These are phyloP conservation scores for Geosmithia morbida DNA, from an alignment of 2,329 filamentous ascomycete genomes.

Conservation along the genomic window DNA sequence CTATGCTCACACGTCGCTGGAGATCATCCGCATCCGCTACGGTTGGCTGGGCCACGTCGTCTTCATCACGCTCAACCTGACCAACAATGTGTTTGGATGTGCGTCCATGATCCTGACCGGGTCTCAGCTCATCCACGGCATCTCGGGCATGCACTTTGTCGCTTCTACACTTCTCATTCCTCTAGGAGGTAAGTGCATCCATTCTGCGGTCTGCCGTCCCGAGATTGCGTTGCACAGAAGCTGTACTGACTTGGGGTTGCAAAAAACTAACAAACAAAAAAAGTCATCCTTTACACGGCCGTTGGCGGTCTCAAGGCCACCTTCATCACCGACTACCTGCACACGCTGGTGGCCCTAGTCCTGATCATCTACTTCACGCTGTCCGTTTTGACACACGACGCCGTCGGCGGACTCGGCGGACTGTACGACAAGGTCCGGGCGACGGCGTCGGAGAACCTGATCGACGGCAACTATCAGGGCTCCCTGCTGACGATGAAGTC, in stretches of 20 bases:
- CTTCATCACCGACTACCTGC: constrained; percentile 66
- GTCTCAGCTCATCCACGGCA: neutral
- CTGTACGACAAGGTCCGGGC: constrained; percentile 61
- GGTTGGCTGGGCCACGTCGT: constrained; percentile 52
- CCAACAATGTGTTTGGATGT: constrained; percentile 33
- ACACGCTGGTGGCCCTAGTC: constrained; percentile 67
- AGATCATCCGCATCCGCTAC: constrained; percentile 64
- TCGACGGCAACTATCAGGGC: constrained; percentile 60
- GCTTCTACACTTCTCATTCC: neutral
- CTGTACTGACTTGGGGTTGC: too few relatives aligned
- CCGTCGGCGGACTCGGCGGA: constrained; percentile 54
- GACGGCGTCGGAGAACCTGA: constrained; percentile 51
- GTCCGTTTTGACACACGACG: constrained; percentile 54
- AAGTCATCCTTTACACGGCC: constrained; percentile 51
- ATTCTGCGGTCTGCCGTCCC: too few relatives aligned
- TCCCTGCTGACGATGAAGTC: constrained; percentile 75
- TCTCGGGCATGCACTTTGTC: neutral
- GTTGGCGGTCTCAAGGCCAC: constrained; percentile 66
- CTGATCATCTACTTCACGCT: constrained; percentile 61
- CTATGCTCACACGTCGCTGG: constrained; percentile 65
- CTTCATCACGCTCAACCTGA: constrained; percentile 62
- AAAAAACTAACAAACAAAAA: constrained; percentile 61
- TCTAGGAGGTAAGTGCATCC: neutral
- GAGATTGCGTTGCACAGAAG: too few relatives aligned
- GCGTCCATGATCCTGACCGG: neutral